Base-by-base conservation (phyloP, 192 early-diverging fungal genomes). In the Linnemannia zychae region DNA sequence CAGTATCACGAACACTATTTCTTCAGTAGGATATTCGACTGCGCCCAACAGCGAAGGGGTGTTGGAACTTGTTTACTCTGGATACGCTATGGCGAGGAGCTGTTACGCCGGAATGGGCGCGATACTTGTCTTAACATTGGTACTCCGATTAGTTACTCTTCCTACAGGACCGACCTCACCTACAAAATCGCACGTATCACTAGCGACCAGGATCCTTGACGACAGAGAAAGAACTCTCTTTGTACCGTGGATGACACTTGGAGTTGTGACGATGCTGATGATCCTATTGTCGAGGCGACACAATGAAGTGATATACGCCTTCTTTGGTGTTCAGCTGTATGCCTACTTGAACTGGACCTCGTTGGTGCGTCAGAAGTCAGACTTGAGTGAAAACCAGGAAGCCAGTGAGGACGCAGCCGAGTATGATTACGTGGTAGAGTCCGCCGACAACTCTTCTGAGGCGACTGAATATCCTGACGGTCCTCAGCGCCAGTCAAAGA, bases 251-350 rank as follows among this genome's bases (percentile, higher is more conserved):
- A 50, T 90, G 50, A 31, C 88, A 33, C 71, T 95, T 67, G 85
- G 88, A 13, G 71, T 87, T 4, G 68, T 87, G 7, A 90, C 92
- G 66, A 91, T 93, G 22, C 65, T 96, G n/a, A 63, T 96, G 53
- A 76, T 94, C 34, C 88, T 96, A 60, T 84, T 96, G 7, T 87
- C 91, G 9, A 89, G 91, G 15, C 86, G 92, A 44, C 92, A 95
- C 78, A 93, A 94, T 81, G 89, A 92, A 7, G 74, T 89, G 4
- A 57, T 94, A 53, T 94, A 92, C 77, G 74, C 77, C 3, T 60
- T 94, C 50, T 95, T 93, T 80, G 71, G 78, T 36, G 52, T 89
- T 5, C 92, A 95, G 44, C 84, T 91, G 48, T 76, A 84, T 40
- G 75, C 90, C 65, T 88, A 81, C 18, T 74, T 68, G 36, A 48